Percentiles rank a stretch among this genome's conserved stretches.
Evolutionary conservation across 1,284 basidiomycete species (phyloP).

Genomic region (Rugosomyces carneus): DNA sequence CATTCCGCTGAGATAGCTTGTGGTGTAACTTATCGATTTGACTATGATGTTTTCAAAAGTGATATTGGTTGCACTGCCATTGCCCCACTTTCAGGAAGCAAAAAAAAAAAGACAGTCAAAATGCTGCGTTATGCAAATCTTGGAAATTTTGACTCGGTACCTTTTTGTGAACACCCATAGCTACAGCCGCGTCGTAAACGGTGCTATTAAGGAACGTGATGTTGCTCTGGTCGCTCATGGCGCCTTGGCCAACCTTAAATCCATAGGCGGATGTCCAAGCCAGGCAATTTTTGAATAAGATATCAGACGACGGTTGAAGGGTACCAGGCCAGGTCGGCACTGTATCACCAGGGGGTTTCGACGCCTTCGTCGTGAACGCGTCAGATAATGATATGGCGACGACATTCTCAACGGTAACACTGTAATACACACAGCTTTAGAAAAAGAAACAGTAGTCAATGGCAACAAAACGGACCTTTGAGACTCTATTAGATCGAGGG

Average conservation of each 20-base stretch:
- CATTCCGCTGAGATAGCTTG: constrained; percentile 14
- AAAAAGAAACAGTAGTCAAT: neutral
- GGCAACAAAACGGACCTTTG: constrained; percentile 10
- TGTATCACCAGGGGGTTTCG: constrained; percentile 7
- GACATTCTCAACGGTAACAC: constrained; percentile 13
- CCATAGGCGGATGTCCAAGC: constrained; percentile 16
- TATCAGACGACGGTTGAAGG: constrained; percentile 7
- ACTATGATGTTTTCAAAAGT: constrained; percentile 16
- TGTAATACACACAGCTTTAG: constrained; percentile 2
- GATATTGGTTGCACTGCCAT: constrained; percentile 11
- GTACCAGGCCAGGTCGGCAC: constrained; percentile 10
- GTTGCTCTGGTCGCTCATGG: constrained; percentile 11
- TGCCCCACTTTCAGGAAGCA: constrained; percentile 10
- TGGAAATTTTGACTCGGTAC: constrained; percentile 1
- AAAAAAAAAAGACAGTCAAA: neutral
- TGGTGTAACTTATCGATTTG: constrained; percentile 12
- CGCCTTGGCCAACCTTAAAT: constrained; percentile 17
- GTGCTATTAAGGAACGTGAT: constrained; percentile 14
- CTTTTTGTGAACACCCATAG: constrained; percentile 17
- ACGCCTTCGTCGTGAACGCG: constrained; percentile 14
- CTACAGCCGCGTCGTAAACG: constrained; percentile 16
- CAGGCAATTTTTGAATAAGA: constrained; percentile 12
- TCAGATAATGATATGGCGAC: constrained; percentile 13
- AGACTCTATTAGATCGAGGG: constrained; percentile 16
- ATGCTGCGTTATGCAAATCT: neutral